Evolutionary conservation across 2,329 filamentous ascomycete species (phyloP).

Genomic region (Hymenoscyphus fraxineus): DNA sequence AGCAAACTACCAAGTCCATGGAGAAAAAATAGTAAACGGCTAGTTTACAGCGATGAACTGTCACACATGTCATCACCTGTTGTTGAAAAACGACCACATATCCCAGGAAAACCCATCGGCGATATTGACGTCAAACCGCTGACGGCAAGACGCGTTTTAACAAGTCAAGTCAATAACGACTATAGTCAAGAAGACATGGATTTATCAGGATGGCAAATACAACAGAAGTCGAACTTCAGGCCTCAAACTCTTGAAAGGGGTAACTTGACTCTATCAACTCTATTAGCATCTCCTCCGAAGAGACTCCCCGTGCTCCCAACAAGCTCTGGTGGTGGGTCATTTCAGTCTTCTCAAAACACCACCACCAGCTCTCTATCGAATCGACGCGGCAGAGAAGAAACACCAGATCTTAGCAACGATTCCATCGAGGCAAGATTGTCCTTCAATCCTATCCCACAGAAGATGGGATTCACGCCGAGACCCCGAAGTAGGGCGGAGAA

Average conservation of each 20-base stretch:
- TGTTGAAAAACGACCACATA: slow-evolving; percentile 2
- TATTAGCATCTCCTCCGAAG: slow-evolving; percentile 30
- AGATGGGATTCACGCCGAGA: slow-evolving; percentile 30
- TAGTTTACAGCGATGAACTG: slow-evolving; percentile 33
- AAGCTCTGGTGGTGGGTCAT: slow-evolving; percentile 10
- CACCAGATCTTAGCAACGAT: neutral
- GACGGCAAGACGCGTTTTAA: slow-evolving; percentile 14
- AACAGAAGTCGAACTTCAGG: slow-evolving; percentile 34
- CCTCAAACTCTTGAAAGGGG: slow-evolving; percentile 26
- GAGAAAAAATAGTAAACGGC: slow-evolving; percentile 32
- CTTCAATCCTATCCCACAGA: slow-evolving; percentile 31
- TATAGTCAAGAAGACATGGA: slow-evolving; percentile 17
- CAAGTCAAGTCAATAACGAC: slow-evolving; percentile 10
- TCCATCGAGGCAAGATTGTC: slow-evolving; percentile 6
- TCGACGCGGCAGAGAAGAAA: neutral
- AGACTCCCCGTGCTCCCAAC: slow-evolving; percentile 24
- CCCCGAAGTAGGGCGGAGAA: slow-evolving; percentile 14
- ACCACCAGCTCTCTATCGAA: neutral
- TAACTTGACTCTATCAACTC: slow-evolving; percentile 27
- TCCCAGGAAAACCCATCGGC: slow-evolving; percentile 10
- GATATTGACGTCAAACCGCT: slow-evolving; percentile 14
- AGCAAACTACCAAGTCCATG: slow-evolving; percentile 34
- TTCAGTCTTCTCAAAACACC: neutral
- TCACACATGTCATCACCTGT: slow-evolving; percentile 24
- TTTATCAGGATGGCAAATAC: slow-evolving; percentile 29